A percentile compares a stretch with the other conserved stretches of the same genome.
Evolutionary conservation across 2,329 filamentous ascomycete genomes (phyloP).

Genomic region (Cladophialophora carrionii): DNA sequence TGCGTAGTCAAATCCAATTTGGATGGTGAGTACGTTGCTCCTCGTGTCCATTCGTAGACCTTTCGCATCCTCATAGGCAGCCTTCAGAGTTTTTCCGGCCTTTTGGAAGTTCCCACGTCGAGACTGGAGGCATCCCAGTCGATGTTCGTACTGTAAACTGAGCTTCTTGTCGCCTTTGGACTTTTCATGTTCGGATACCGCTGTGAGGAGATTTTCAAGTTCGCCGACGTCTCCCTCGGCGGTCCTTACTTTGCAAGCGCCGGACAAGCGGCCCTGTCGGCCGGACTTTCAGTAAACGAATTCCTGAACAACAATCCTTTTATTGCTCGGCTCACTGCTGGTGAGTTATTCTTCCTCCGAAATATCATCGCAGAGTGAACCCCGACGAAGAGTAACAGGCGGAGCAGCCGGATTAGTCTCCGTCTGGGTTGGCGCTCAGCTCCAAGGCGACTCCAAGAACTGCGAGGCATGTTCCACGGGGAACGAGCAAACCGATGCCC

Average conservation of each 20-base stretch:
- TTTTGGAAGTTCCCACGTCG: too few relatives aligned
- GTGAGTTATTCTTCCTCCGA: background rate
- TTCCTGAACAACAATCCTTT: background rate
- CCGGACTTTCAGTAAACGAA: background rate
- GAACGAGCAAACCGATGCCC: slow-evolving; percentile 1
- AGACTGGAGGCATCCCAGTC: too few relatives aligned
- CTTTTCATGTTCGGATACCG: too few relatives aligned
- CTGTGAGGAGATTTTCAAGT: too few relatives aligned
- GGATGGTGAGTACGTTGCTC: too few relatives aligned
- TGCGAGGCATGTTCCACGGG: background rate
- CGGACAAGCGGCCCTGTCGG: background rate
- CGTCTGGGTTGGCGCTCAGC: background rate
- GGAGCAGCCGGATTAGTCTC: background rate
- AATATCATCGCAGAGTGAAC: background rate
- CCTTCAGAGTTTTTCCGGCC: too few relatives aligned
- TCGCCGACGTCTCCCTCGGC: too few relatives aligned
- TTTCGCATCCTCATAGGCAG: too few relatives aligned
- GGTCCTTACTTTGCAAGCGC: background rate
- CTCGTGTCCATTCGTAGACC: too few relatives aligned
- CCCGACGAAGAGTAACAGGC: background rate
- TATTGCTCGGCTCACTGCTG: background rate
- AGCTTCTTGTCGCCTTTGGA: too few relatives aligned
- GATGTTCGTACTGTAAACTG: too few relatives aligned
- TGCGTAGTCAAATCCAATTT: too few relatives aligned
- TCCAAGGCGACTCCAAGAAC: background rate